Base-by-base conservation (phyloP, 1,284 basidiomycete species). In the Lignosus rhinocerotis region DNA sequence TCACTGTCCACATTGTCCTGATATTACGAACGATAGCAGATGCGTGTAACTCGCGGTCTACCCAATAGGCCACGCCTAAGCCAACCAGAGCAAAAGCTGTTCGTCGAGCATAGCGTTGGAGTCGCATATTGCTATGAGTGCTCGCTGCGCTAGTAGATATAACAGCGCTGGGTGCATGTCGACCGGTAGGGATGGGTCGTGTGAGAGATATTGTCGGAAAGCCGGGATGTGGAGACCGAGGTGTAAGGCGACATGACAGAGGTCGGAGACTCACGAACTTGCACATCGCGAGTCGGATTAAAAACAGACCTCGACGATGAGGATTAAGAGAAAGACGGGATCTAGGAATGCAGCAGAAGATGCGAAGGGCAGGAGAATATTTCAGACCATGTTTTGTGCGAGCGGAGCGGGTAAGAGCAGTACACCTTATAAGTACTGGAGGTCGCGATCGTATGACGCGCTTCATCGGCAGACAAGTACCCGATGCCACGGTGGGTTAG, bases 41-140 rank as follows among this genome's bases (percentile, higher is more conserved):
- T 0, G 89, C 91, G 68, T 92, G 88, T 66, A 80, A 83, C 16
- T 81, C 67, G 50, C 72, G 77, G 67, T 93, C 91, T 4, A 79
- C 65, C 5, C 76, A 65, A 69, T 82, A 91, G 6, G 80, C 67
- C 0, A 73, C 69, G 0, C 80, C 81, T 8, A 82, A 62, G 0
- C 79, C 75, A 1, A 74, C 49, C 4, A 73, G 64, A 21, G 76
- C 49, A 54, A 78, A 80, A 7, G 70, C 75, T 0, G 57, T 46
- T 17, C 65, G 61, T 19, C 62, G 62, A 16, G 58, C 43, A 54
- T 64, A 68, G 11, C 47, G 59, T 6, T n/a, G 48, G 6, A 51
- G 3, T 2, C 62, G 63, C n/a, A 61, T 56, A 25, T 19, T 30
- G 21, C 25, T 11, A 6, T 11, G 39, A 21, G 25, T 48, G 43